Conservation (phyloP, 1,284 basidiomycete genomes). For the Amylostereum areolatum region DNA sequence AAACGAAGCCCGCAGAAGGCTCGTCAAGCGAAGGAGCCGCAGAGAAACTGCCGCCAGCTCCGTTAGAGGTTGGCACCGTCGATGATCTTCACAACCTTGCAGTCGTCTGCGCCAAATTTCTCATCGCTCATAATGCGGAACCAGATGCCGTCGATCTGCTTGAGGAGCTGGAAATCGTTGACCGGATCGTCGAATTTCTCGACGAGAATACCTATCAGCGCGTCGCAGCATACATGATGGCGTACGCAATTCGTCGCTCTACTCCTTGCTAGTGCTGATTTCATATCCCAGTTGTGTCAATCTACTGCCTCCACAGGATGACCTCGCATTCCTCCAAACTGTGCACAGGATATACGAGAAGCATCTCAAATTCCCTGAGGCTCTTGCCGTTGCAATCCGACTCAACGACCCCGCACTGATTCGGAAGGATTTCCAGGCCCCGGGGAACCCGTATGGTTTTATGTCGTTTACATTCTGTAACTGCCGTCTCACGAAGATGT, state of each 20-base stretch:
- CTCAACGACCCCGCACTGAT: conserved; percentile 82
- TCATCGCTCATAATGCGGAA: conserved; percentile 94
- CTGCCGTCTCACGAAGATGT: conserved; percentile 3
- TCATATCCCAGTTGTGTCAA: conserved; percentile 68
- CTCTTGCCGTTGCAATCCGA: conserved; percentile 83
- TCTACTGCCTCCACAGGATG: conserved; percentile 91
- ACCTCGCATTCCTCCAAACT: conserved; percentile 84
- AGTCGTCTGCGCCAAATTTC: conserved; percentile 85
- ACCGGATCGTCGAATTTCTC: conserved; percentile 70
- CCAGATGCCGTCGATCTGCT: conserved; percentile 97
- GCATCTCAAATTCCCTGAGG: conserved; percentile 88
- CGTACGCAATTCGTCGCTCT: conserved; percentile 41
- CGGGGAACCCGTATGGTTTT: conserved; percentile 61
- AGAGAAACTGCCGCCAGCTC: conserved; percentile 13
- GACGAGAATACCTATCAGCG: conserved; percentile 88
- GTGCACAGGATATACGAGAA: conserved; percentile 90
- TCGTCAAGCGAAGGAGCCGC: conserved; percentile 13
- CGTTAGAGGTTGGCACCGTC: conserved; percentile 39
- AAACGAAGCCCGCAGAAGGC: conserved; percentile 5
- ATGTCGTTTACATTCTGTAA: background rate
- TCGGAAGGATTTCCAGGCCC: conserved; percentile 79
- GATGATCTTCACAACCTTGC: conserved; percentile 79
- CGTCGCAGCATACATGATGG: conserved; percentile 98
- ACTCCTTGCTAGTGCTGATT: conserved; percentile 2
- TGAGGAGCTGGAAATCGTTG: conserved; percentile 91